A percentile compares a stretch with the other conserved stretches of the same genome.
Conservation (phyloP, 2,329 filamentous ascomycete genomes). For the Trichoderma hamatum region DNA sequence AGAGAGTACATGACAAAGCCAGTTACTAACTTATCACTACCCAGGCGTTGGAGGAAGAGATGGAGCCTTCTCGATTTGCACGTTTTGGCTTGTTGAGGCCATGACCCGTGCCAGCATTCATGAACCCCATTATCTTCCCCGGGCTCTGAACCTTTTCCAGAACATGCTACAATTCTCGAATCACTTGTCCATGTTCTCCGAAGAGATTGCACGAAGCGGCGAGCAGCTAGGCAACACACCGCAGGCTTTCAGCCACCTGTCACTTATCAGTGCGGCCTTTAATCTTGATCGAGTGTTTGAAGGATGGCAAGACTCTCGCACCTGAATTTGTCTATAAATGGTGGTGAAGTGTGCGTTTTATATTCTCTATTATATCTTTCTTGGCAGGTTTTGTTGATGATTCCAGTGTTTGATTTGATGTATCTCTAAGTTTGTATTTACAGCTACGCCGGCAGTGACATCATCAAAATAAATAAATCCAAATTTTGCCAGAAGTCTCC, state of each 20-base stretch:
- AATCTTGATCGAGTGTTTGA: constrained; percentile 63
- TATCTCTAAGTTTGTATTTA: neutral
- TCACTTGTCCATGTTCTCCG: constrained; percentile 76
- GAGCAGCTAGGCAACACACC: constrained; percentile 81
- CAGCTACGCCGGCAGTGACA: neutral
- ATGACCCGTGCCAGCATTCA: constrained; percentile 69
- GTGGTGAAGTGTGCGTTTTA: neutral
- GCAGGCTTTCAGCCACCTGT: constrained; percentile 77
- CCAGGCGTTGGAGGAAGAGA: constrained; percentile 72
- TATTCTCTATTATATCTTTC: neutral
- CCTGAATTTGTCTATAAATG: neutral
- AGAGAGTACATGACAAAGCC: neutral
- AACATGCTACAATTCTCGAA: constrained; percentile 78
- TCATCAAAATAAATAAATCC: no score
- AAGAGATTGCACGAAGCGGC: constrained; percentile 74
- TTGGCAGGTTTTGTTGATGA: neutral
- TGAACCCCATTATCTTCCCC: constrained; percentile 64
- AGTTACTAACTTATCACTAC: neutral
- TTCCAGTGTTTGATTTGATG: neutral
- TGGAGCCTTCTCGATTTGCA: constrained; percentile 80
- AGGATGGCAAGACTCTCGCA: constrained; percentile 28
- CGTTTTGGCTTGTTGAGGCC: constrained; percentile 81
- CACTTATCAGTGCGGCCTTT: constrained; percentile 75
- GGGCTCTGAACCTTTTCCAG: constrained; percentile 72
- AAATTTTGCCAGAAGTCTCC: no score